phyloP scores from a whole-genome alignment of 1,284 basidiomycete genomes.

The Omphalotus olearius region DNA sequence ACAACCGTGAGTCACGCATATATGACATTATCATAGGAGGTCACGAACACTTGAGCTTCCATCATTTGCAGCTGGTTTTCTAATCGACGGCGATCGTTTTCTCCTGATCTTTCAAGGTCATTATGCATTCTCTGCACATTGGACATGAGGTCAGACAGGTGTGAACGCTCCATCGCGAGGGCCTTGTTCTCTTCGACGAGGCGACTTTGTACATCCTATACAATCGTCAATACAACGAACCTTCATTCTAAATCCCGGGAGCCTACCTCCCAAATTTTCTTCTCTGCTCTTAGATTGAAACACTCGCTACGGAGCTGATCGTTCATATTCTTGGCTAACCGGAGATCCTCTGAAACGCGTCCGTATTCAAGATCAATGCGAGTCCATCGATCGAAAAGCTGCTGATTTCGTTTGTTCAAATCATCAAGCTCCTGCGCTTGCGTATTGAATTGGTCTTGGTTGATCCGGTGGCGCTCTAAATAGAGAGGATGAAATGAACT shows the following conservation, averaged over 20 bases:
- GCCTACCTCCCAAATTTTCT: conserved; percentile 85
- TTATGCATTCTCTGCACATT: conserved; percentile 88
- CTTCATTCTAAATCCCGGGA: neutral
- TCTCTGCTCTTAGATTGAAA: conserved; percentile 86
- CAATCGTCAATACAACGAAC: conserved; percentile 5
- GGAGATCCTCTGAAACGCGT: conserved; percentile 61
- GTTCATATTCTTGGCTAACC: conserved; percentile 49
- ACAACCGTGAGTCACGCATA: conserved; percentile 2
- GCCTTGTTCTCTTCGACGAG: conserved; percentile 83
- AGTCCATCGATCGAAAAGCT: conserved; percentile 64
- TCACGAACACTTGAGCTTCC: conserved; percentile 56
- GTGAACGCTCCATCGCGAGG: conserved; percentile 76
- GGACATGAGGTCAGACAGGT: conserved; percentile 80
- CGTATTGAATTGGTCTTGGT: conserved; percentile 55
- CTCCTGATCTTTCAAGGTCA: conserved; percentile 79
- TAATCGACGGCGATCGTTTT: conserved; percentile 75
- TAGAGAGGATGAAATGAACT: conserved; percentile 6
- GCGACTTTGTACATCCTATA: conserved; percentile 69
- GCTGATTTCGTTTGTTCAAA: conserved; percentile 59
- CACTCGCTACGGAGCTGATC: conserved; percentile 82
- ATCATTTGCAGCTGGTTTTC: conserved; percentile 79
- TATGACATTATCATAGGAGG: neutral
- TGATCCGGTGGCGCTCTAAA: conserved; percentile 63
- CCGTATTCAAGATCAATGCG: conserved; percentile 63
- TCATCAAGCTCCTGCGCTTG: conserved; percentile 59